Evolutionary conservation across 352 stramenopile species (phyloP).

Genomic region (Pythium phragmiticola): DNA sequence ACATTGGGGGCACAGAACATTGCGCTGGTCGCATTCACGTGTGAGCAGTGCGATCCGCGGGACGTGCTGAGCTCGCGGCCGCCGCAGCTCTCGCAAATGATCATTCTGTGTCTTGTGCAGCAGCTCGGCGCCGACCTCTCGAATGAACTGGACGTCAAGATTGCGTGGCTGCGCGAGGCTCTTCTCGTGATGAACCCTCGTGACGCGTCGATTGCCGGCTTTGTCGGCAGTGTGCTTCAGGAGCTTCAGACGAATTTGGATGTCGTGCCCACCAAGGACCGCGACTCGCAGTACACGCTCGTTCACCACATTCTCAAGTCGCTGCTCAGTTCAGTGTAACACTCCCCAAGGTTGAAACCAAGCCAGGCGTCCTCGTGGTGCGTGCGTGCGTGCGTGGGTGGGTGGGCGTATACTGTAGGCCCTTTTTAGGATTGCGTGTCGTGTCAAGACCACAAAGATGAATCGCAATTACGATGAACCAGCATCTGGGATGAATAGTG

Average conservation of each 20-base stretch:
- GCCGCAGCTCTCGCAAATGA: conserved; percentile 80
- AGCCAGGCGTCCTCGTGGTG: too few relatives aligned
- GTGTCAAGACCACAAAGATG: background rate
- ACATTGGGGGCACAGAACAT: conserved; percentile 78
- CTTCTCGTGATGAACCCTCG: conserved; percentile 80
- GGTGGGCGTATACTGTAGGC: background rate
- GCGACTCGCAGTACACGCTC: conserved; percentile 82
- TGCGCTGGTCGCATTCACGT: conserved; percentile 66
- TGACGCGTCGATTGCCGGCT: conserved; percentile 70
- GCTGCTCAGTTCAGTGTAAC: conserved; percentile 70
- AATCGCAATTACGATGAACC: background rate
- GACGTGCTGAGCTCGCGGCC: conserved; percentile 61
- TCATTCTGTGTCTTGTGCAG: conserved; percentile 83
- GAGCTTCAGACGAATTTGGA: conserved; percentile 69
- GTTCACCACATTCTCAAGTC: conserved; percentile 87
- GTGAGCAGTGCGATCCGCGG: conserved; percentile 63
- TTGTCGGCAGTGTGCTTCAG: conserved; percentile 75
- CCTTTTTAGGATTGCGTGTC: background rate
- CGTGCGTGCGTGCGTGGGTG: background rate
- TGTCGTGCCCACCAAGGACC: conserved; percentile 48
- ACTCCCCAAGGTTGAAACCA: too few relatives aligned
- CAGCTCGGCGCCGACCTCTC: conserved; percentile 71
- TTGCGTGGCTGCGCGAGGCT: conserved; percentile 77
- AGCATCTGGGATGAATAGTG: background rate
- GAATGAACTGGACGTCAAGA: conserved; percentile 65